These are phyloP conservation scores for Collybia mongolica DNA, from an alignment of 768 basidiomycete species.

Conservation along the genomic window DNA sequence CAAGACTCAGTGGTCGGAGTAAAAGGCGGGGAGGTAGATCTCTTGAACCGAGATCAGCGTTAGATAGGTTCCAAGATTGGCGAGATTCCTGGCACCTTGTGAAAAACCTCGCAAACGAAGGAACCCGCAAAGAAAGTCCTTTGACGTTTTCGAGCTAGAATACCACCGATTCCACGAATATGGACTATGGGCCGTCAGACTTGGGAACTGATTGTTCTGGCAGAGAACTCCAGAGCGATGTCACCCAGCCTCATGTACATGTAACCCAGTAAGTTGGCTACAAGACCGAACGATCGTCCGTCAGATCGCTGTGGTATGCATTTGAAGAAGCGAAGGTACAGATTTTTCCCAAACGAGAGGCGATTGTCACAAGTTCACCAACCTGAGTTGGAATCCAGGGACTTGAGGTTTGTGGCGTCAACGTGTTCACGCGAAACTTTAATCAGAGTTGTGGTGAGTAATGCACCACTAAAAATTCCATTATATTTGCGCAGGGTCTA, in stretches of 20 bases:
- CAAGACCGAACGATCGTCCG: slow-evolving; percentile 13
- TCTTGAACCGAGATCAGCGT: slow-evolving; percentile 24
- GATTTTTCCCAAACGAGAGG: slow-evolving; percentile 13
- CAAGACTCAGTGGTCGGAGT: slow-evolving; percentile 17
- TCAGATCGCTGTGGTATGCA: slow-evolving; percentile 21
- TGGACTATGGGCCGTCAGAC: slow-evolving; percentile 11
- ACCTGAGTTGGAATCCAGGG: slow-evolving; percentile 1
- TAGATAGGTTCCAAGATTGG: slow-evolving; percentile 32
- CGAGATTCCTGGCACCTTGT: slow-evolving; percentile 28
- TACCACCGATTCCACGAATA: slow-evolving; percentile 22
- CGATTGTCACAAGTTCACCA: slow-evolving; percentile 11
- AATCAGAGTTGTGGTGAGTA: slow-evolving; percentile 7
- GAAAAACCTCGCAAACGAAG: slow-evolving; percentile 12
- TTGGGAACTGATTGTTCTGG: slow-evolving; percentile 16
- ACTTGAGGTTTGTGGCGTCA: slow-evolving; percentile 15
- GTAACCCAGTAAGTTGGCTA: slow-evolving; percentile 18
- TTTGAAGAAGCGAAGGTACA: slow-evolving; percentile 10
- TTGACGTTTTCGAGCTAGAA: slow-evolving; percentile 24
- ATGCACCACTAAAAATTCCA: slow-evolving; percentile 8
- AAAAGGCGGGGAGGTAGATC: slow-evolving; percentile 24
- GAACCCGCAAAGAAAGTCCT: slow-evolving; percentile 23
- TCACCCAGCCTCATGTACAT: background rate
- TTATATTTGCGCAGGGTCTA: slow-evolving; percentile 10
- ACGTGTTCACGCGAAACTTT: slow-evolving; percentile 7
- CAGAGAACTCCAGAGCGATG: slow-evolving; percentile 19